Base-by-base conservation (phyloP, 768 basidiomycete species). In the Phlegmacium glaucopus region DNA sequence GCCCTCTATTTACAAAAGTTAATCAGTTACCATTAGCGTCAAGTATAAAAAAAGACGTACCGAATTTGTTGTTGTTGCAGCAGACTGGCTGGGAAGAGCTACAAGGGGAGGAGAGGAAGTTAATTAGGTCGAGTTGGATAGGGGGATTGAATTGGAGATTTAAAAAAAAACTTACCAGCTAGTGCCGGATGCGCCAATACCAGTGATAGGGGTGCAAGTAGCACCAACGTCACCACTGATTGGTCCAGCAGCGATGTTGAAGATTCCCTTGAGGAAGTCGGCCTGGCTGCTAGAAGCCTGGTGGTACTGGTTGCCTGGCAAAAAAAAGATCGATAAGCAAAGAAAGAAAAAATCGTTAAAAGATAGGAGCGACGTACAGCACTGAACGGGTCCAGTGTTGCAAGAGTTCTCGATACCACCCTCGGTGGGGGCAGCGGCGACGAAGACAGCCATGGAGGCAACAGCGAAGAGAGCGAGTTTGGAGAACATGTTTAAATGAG, bases 341-440 rank as follows among this genome's bases (percentile, higher is more conserved):
- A n/a, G 38, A 28, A n/a, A 15, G 4, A 37, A 46, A 26, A 18
- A 10, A 9, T 5, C 15, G 17, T 11, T 3, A 15, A 32, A 18
- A 4, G 7, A 39, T 17, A 12, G 27, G 11, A 4, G 2, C 5
- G 42, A 52, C 55, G 25, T 15, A 57, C 64, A 66, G 59, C 64
- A 66, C 32, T 64, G 59, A 26, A 59, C 34, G 17, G 55, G 11
- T 16, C 64, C 64, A 27, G 63, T 64, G 58, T 61, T 62, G 61
- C 64, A 66, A 18, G 55, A 55, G 37, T 49, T 45, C 18, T 39
- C 29, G 39, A 52, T 53, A 9, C 42, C 49, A 7, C 54, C 56
- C 18, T 52, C 37, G n/a, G n/a, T n/a, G 26, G 62, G 62, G 11
- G 59, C 52, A n/a, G 67, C 67, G 26, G 63, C 64, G 28, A 55